A percentile compares a stretch with the other conserved stretches of the same genome.
Conservation (phyloP, 176 grass and related monocot species). For the Bromus sterilis region DNA sequence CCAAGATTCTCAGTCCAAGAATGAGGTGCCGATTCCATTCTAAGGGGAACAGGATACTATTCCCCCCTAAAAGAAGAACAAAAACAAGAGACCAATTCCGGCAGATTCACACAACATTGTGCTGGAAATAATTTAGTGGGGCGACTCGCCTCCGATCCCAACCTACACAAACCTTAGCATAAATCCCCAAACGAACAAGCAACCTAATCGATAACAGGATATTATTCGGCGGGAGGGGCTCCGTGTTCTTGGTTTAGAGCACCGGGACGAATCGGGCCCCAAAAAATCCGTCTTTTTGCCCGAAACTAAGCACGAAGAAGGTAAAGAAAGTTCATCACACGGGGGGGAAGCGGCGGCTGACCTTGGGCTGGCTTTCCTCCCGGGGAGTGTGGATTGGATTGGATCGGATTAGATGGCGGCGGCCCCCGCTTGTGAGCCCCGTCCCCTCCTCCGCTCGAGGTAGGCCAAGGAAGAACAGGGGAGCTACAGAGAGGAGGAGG, state of each 20-base stretch:
- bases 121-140: not conserved
- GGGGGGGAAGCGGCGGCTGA: not conserved
- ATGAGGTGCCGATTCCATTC: slow-evolving; percentile 36
- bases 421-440: not conserved
- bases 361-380: slow-evolving; percentile 14
- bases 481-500: not conserved
- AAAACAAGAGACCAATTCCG: slow-evolving; percentile 24
- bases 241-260: slow-evolving; percentile 12
- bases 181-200: not conserved
- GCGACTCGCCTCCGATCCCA: slow-evolving; percentile 7
- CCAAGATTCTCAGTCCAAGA: slow-evolving; percentile 30
- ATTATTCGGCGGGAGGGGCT: not conserved
- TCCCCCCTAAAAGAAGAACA: slow-evolving; percentile 10
- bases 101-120: slow-evolving; percentile 26
- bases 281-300: not conserved
- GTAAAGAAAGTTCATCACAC: not conserved
- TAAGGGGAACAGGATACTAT: slow-evolving; percentile 29
- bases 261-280: not conserved
- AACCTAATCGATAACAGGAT: not conserved
- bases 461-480: slow-evolving; percentile 2
- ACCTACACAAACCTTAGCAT: not conserved
- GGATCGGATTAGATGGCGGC: slow-evolving; percentile 3
- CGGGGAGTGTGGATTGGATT: not conserved
- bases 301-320: not conserved
- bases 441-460: slow-evolving; percentile 14